Evolutionary conservation across 1,284 basidiomycete genomes (phyloP).

Genomic region (Leccinum insolens): DNA sequence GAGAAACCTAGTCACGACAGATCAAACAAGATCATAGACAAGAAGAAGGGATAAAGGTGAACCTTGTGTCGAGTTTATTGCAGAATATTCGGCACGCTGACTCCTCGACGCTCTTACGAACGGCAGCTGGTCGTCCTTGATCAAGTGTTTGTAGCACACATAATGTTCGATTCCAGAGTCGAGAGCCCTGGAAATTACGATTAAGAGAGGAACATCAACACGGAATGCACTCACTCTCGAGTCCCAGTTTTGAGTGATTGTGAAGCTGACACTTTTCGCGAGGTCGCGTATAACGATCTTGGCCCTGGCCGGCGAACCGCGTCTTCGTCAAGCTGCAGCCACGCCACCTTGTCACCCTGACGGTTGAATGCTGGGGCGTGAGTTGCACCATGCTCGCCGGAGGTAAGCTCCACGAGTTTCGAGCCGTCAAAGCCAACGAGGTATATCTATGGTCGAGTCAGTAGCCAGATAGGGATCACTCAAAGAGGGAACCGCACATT

Average conservation of each 20-base stretch:
- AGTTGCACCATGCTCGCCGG: constrained; percentile 82
- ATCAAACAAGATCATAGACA: neutral
- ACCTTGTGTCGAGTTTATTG: constrained; percentile 75
- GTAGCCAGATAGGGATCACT: neutral
- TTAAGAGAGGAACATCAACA: neutral
- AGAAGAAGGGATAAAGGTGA: neutral
- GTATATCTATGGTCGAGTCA: constrained; percentile 55
- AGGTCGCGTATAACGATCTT: constrained; percentile 83
- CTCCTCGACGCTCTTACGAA: constrained; percentile 70
- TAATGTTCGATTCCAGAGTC: constrained; percentile 52
- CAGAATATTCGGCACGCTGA: constrained; percentile 66
- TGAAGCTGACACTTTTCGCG: constrained; percentile 63
- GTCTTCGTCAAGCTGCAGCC: constrained; percentile 85
- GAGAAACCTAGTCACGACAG: constrained; percentile 50
- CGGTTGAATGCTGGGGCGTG: constrained; percentile 69
- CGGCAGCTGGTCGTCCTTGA: constrained; percentile 49
- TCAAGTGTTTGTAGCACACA: constrained; percentile 51
- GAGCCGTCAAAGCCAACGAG: constrained; percentile 55
- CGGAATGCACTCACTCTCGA: constrained; percentile 54
- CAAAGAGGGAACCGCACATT: constrained; percentile 47
- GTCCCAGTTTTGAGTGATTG: constrained; percentile 82
- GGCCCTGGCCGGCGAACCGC: constrained; percentile 48
- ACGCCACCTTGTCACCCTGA: constrained; percentile 74
- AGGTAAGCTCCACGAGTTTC: constrained; percentile 69
- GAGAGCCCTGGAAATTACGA: constrained; percentile 44